phyloP scores from a whole-genome alignment of 306 rosid species.

The Astragalus membranaceus region DNA sequence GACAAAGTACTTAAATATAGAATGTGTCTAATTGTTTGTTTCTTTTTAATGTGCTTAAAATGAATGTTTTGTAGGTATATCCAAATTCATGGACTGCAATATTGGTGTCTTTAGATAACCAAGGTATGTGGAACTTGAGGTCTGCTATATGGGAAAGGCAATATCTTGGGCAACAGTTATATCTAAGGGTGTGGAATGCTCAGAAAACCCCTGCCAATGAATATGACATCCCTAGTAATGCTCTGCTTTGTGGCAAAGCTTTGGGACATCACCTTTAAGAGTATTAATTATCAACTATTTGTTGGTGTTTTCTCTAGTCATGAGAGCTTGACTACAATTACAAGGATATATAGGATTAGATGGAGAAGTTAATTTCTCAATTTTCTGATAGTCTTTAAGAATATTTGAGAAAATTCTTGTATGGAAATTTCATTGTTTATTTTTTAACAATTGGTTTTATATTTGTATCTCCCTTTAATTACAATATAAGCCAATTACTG shows the following conservation, averaged over 20 bases:
- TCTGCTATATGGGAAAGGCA: conserved; percentile 95
- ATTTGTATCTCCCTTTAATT: background rate
- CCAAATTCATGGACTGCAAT: conserved; percentile 85
- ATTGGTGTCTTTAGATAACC: conserved; percentile 87
- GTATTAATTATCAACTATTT: background rate
- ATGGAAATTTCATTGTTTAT: background rate
- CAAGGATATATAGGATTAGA: background rate
- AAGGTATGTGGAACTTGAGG: conserved; percentile 97
- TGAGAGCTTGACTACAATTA: conserved; percentile 48
- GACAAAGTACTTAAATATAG: background rate
- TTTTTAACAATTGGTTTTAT: background rate
- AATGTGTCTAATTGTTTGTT: background rate
- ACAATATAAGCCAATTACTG: background rate
- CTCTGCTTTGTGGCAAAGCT: conserved; percentile 81
- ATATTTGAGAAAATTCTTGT: conserved; percentile 17
- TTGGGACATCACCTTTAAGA: conserved; percentile 43
- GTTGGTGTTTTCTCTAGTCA: conserved; percentile 28
- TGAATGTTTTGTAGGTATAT: conserved; percentile 51
- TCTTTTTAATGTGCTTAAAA: background rate
- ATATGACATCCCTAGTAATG: conserved; percentile 69
- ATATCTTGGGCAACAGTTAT: conserved; percentile 86
- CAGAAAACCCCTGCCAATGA: conserved; percentile 65
- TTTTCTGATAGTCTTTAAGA: background rate
- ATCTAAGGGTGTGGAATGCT: conserved; percentile 74
- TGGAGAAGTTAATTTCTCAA: conserved; percentile 19